Base-by-base conservation (phyloP, 805 yeast species). In the Isabelozyma rhagii region DNA sequence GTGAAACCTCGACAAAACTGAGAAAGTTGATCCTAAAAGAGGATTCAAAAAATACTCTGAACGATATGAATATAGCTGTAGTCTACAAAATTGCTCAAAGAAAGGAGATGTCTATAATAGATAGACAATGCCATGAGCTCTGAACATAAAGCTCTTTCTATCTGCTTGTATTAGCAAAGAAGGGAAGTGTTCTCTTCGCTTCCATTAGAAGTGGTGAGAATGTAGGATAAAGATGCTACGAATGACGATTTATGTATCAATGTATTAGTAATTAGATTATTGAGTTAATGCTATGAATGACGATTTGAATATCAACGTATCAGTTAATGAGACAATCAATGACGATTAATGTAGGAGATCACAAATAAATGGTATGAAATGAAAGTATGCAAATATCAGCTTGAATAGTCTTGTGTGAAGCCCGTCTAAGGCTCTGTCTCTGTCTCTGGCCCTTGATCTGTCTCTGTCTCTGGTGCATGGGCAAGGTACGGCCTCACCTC, bases 1-100 rank as follows among this genome's bases (percentile, higher is more conserved):
- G 81, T 75, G 34, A 81, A 81, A 61, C 92, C 92, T 1, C 74
- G 79, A 50, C 81, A 78, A 57, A 81, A 21, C 25, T 21, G 17
- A 15, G 17, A 15, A 15, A 15, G 17, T 15, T 15, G 17, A 15
- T 15, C 17, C 17, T 15, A 15, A 15, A 15, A 15, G 17, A 15
- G 17, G 17, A 2, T 15, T 15, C 17, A 15, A 15, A 15, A 15
- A 15, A 15, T 15, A 15, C 17, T 15, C 17, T 15, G 17, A 15
- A 15, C 17, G 17, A 15, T 15, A 15, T 15, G 17, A 15, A 15
- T 21, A 4, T 21, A 21, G 80, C 53, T 82, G 56, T 21, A 21
- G 25, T 21, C 25, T 21, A 21, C 6, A 6, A 21, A 21, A 61
- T 21, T 21, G 25, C 6, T 6, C 6, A 21, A 5, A 21, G 25